Evolutionary conservation across 345 rosid species (phyloP).

Genomic region (Lumnitzera racemosa): DNA sequence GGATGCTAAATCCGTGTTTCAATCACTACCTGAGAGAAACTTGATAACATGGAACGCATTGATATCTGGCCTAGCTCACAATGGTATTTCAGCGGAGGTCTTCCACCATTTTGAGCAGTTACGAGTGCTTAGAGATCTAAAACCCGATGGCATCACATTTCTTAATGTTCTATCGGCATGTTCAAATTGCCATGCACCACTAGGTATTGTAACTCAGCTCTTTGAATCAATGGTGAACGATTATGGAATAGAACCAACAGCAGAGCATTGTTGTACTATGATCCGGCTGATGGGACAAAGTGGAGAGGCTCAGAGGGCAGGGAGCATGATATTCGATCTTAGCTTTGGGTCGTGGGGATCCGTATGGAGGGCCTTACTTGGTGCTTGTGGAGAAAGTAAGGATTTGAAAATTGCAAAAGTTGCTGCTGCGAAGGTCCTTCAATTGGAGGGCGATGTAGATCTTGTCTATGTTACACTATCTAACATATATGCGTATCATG

Average conservation of each 20-base stretch:
- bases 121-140: slow-evolving; percentile 24
- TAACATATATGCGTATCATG: slow-evolving; percentile 44
- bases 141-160: slow-evolving; percentile 67
- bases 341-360: slow-evolving; percentile 32
- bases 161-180: slow-evolving; percentile 64
- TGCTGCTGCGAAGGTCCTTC: slow-evolving; percentile 41
- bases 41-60: slow-evolving; percentile 70
- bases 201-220: slow-evolving; percentile 26
- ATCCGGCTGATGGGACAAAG: slow-evolving; percentile 54
- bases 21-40: slow-evolving; percentile 39
- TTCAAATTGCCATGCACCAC: slow-evolving; percentile 36
- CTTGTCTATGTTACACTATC: slow-evolving; percentile 58
- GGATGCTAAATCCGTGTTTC: slow-evolving; percentile 44
- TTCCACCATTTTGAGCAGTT: slow-evolving; percentile 39
- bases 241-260: slow-evolving; percentile 45
- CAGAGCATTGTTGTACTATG: slow-evolving; percentile 69
- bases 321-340: slow-evolving; percentile 34
- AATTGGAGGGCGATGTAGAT: slow-evolving; percentile 49
- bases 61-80: slow-evolving; percentile 67
- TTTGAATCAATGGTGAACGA: slow-evolving; percentile 58
- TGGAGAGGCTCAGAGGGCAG: slow-evolving; percentile 37
- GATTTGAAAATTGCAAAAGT: slow-evolving; percentile 40
- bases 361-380: slow-evolving; percentile 69
- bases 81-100: slow-evolving; percentile 42
- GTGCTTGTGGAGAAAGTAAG: slow-evolving; percentile 44